Conservation (phyloP, 208 protist genomes). For the Trypanosoma scelopori region DNA sequence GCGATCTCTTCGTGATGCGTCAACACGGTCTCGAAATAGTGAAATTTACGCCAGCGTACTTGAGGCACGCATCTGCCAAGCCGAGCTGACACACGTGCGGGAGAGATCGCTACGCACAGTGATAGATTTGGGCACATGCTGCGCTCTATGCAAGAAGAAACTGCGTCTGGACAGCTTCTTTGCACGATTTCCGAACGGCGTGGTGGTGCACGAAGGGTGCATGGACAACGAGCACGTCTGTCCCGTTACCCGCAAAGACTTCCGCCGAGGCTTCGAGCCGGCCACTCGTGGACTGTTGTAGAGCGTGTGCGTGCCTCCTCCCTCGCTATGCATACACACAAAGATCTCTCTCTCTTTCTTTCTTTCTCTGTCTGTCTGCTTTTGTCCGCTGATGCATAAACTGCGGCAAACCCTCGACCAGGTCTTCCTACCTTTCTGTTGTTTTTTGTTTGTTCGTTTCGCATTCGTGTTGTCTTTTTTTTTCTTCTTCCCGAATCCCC, state of each 20-base stretch:
- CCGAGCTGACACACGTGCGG: conserved; percentile 24
- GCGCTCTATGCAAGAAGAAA: conserved; percentile 59
- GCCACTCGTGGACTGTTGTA: conserved; percentile 12
- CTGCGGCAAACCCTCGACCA: neutral
- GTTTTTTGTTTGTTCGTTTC: conserved; percentile 6
- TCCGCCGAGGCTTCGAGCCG: conserved; percentile 20
- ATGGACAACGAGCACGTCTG: conserved; percentile 52
- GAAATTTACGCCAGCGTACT: conserved; percentile 43
- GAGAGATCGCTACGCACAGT: conserved; percentile 32
- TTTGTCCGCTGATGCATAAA: neutral
- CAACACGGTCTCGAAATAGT: conserved; percentile 30
- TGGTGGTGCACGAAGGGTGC: conserved; percentile 70
- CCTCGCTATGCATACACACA: neutral
- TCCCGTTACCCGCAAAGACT: conserved; percentile 34
- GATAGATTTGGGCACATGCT: conserved; percentile 37
- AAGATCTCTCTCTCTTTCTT: neutral
- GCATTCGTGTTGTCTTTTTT: neutral
- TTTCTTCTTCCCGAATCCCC: conserved; percentile 11
- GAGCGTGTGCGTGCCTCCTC: neutral
- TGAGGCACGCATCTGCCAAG: conserved; percentile 21
- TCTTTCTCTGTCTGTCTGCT: neutral
- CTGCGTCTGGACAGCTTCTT: conserved; percentile 60
- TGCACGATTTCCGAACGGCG: conserved; percentile 60
- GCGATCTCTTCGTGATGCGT: conserved; percentile 38
- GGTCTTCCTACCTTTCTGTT: neutral